phyloP scores from a whole-genome alignment of 176 grass and related monocot genomes.

The Tillandsia leiboldiana region DNA sequence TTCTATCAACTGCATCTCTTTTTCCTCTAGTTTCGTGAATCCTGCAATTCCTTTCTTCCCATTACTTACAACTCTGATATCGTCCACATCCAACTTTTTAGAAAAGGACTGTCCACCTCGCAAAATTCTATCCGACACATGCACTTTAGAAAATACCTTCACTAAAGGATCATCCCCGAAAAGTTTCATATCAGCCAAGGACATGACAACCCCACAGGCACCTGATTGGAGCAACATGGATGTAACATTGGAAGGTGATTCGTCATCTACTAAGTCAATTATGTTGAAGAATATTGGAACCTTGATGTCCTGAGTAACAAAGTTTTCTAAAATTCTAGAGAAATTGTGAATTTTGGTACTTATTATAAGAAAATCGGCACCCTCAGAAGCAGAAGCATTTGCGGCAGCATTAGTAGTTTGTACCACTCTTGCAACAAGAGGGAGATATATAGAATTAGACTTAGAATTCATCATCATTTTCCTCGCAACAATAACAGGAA shows the following conservation, averaged over 20 bases:
- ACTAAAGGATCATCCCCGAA: conserved; percentile 46
- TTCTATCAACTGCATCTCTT: conserved; percentile 56
- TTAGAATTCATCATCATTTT: conserved; percentile 99
- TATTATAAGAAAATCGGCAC: conserved; percentile 92
- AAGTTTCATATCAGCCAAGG: conserved; percentile 43
- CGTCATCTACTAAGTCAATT: conserved; percentile 25
- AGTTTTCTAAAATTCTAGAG: conserved; percentile 22
- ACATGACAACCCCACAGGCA: conserved; percentile 63
- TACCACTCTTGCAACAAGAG: conserved; percentile 77
- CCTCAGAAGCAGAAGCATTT: conserved; percentile 71
- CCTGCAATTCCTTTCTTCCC: conserved; percentile 53
- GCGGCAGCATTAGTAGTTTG: conserved; percentile 43
- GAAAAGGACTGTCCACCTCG: conserved; percentile 37
- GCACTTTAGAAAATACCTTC: conserved; percentile 37
- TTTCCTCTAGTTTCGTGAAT: conserved; percentile 75
- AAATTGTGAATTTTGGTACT: conserved; percentile 25
- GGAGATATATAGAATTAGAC: conserved; percentile 84
- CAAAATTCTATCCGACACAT: conserved; percentile 21
- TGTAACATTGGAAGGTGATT: conserved; percentile 40
- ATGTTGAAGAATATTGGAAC: conserved; percentile 70
- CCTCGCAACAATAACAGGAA: conserved; percentile 85
- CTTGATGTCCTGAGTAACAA: conserved; percentile 45
- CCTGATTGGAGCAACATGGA: conserved; percentile 63
- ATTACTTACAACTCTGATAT: conserved; percentile 32
- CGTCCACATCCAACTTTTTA: conserved; percentile 27